Evolutionary conservation across 2,329 filamentous ascomycete genomes (phyloP).

Genomic region (Penicillium fuscoglaucum): DNA sequence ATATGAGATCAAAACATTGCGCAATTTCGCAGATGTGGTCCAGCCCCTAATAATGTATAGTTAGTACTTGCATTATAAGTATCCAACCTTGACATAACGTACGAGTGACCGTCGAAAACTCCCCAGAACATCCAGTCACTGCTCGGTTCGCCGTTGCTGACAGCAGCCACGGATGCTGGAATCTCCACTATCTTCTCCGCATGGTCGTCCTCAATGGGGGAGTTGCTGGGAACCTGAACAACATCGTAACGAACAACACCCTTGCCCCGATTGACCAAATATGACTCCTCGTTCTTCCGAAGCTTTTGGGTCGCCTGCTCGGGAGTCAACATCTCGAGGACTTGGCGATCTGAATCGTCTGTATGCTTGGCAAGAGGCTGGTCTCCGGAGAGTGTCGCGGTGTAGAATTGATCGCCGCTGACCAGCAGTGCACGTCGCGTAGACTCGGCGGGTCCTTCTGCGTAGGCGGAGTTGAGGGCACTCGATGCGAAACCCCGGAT

Average conservation of each 20-base stretch:
- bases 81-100: slow-evolving; percentile 39
- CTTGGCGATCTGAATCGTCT: slow-evolving; percentile 77
- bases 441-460: slow-evolving; percentile 53
- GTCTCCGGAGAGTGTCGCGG: slow-evolving; percentile 80
- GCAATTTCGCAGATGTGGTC: slow-evolving; percentile 95
- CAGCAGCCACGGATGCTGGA: slow-evolving; percentile 59
- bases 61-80: slow-evolving; percentile 14
- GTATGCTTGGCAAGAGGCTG: slow-evolving; percentile 85
- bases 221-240: slow-evolving; percentile 91
- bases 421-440: slow-evolving; percentile 73
- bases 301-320: slow-evolving; percentile 91
- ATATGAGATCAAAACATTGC: slow-evolving; percentile 86
- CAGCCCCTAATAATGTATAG: slow-evolving; percentile 65
- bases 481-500: slow-evolving; percentile 28
- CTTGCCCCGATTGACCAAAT: slow-evolving; percentile 80
- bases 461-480: slow-evolving; percentile 29
- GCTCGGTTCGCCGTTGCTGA: slow-evolving; percentile 56
- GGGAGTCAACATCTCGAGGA: slow-evolving; percentile 93
- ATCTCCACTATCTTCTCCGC: slow-evolving; percentile 97
- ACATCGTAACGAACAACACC: slow-evolving; percentile 94
- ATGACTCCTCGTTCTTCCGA: slow-evolving; percentile 86
- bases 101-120: slow-evolving; percentile 97
- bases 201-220: slow-evolving; percentile 97
- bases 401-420: slow-evolving; percentile 86
- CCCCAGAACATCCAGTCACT: slow-evolving; percentile 99